Base-by-base conservation (phyloP, 345 rosid species). In the Euclidium syriacum region DNA sequence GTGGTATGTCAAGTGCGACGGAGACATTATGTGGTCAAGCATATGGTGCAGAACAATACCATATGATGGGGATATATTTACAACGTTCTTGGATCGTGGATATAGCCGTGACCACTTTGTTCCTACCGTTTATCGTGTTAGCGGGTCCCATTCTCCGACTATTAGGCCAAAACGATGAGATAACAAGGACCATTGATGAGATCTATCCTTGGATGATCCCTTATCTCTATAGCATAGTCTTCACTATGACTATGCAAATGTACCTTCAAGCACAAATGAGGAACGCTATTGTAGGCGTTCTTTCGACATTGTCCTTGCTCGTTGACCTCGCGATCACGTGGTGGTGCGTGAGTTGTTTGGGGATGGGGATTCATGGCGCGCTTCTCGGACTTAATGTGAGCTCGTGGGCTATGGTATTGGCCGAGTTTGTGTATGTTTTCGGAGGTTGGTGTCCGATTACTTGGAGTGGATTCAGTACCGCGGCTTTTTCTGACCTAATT, bases 361-460 rank as follows among this genome's bases (percentile, higher is more conserved):
- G 72, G 25, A 72, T 71, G 78, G 85, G 87, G 4, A 63, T 74
- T 7, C 69, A 64, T 30, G 90, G 90, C 12, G 87, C 87, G 1
- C 78, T 84, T 69, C 11, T 67, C 0, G 76, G 82, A 3, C 64
- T 82, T 74, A 77, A 57, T 43, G 53, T 82, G 50, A 55, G 82
- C 10, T 52, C 39, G 23, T 82, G 87, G 85, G 11, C 52, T 4
- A 44, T 69, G 49, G 72, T 75, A 3, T 23, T 80, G 16, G 83
- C 74, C 3, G 79, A 76, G 79, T 64, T 80, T 39, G 75, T 80
- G 29, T 85, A 81, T 39, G 27, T 80, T 10, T 76, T 83, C 16
- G 81, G 91, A 1, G 87, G 91, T 5, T 78, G 91, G 89, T 87
- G 95, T 62, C 80, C 84, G 3, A 3, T 72, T 6, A 81, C 89